Base-by-base conservation (phyloP, 2,329 filamentous ascomycete species). In the Colletotrichum musicola region DNA sequence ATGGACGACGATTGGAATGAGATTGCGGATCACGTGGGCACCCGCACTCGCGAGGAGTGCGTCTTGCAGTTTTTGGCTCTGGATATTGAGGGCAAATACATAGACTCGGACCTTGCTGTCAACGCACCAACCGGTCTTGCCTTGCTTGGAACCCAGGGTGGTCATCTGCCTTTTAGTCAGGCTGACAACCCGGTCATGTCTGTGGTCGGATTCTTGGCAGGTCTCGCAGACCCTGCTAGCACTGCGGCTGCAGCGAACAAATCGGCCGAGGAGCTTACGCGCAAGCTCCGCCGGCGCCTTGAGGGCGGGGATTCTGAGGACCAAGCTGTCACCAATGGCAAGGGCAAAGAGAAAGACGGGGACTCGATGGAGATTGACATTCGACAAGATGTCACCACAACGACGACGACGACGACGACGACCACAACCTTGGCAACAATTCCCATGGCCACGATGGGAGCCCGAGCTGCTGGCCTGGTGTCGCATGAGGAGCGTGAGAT, bases 401-500 rank as follows among this genome's bases (percentile, higher is more conserved):
- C 74, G 70, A 85, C 80, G 35, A 81, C 87, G 38, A 86, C 84
- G 5, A 85, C 85, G 1, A 85, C 84, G 0, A 86, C 84, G 0
- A 85, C 80, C 49, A 80, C 80, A 4, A 82, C 85, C 4, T 79
- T 94, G 58, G 89, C 94, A 6, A 95, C 91, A 35, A 91, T 97
- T 64, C 94, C 95, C 2, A 87, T 99, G 57, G 94, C 93, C 18
- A 89, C 95, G 9, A 92, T 95, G 71, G 95, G 95, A 13, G 94
- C 93, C 2, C 93, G 96, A 69, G 89, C 95, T 1, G 92, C 93
- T 7, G 96, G 92, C 4, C 89, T 99, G 40, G 95, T 95, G 30
- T 98, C 95, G 3, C 94, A 98, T 74, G 95, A 98, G 80, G 96
- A 99, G 80, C 93, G 97, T 66, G 94, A 98, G 81, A 96, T 98